Evolutionary conservation across 148 eudicot species (phyloP), one percentile per base, ranked within the genome.

Genomic region (Fagopyrum homotropicum): DNA sequence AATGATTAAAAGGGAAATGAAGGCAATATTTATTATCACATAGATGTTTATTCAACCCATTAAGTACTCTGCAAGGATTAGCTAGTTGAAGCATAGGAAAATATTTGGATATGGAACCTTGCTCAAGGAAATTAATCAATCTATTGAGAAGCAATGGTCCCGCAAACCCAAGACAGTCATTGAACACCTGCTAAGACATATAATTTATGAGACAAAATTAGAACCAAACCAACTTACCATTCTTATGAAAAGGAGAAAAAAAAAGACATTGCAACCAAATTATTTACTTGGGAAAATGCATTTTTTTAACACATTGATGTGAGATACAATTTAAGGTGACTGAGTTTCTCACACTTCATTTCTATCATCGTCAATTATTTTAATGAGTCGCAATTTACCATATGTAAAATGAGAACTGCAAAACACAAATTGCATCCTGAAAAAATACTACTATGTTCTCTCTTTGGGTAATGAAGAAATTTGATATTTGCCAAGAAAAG

Each of bases 141-240:
- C 80, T 84, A 80, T 92, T 92, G 76, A 92, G 88, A 85, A 92
- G 89, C 88, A 92, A 75, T 0, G 98, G 98, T 47, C 97, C 96
- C 11, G 81, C 90, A 85, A 94, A 94, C 75, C 98, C 93, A 46
- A 91, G 82, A 82, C 90, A 87, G 59, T 94, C 97, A 88, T 91
- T 94, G 56, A 91, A 52, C 76, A 91, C 90, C 98, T 94, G 88
- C 83, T 79, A 47, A 66, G 45, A 64, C 64, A 82, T 61, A 75
- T 68, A 82, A 50, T 55, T 22, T 9, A 44, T 50, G 40, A 59
- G 9, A 79, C 10, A 30, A 35, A 35, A 30, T 12, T 60, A n/a
- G 1, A 15, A 59, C 9, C 8, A n/a, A 19, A 59, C 66, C 66
- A 19, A 59, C 66, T 59, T 30, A 64, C 12, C 69, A 64, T 64